Conservation (phyloP, 1,139 yeast genomes). For the Pichia sp. region DNA sequence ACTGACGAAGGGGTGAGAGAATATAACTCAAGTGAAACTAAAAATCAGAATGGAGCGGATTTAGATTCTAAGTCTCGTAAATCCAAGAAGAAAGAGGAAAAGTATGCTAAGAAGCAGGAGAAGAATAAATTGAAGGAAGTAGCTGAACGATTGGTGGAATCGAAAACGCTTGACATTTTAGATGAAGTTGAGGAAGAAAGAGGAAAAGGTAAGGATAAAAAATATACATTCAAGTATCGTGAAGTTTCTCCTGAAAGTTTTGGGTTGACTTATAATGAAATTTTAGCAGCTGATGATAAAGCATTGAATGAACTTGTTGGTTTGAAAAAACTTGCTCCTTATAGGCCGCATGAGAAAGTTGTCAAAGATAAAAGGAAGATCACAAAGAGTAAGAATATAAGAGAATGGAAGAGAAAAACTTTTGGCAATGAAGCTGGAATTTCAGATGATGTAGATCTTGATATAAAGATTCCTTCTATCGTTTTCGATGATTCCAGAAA, state of each 20-base stretch:
- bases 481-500: constrained; percentile 12
- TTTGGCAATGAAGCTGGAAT: constrained; percentile 58
- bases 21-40: constrained; percentile 22
- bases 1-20: constrained; percentile 24
- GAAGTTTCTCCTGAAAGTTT: constrained; percentile 93
- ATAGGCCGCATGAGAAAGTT: constrained; percentile 66
- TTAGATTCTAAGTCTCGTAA: constrained; percentile 24
- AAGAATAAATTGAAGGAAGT: constrained; percentile 53
- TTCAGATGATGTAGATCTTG: constrained; percentile 28
- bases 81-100: constrained; percentile 34
- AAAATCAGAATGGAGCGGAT: constrained; percentile 24
- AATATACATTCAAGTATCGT: constrained; percentile 68
- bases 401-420: constrained; percentile 85
- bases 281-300: constrained; percentile 80
- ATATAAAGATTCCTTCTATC: constrained; percentile 25
- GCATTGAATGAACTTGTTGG: constrained; percentile 80
- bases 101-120: constrained; percentile 40
- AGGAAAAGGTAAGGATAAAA: constrained; percentile 37
- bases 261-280: constrained; percentile 82
- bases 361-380: constrained; percentile 77
- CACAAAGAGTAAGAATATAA: constrained; percentile 71
- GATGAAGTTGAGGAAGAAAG: constrained; percentile 62
- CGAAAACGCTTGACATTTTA: constrained; percentile 40
- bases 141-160: constrained; percentile 67
- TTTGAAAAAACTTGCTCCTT: constrained; percentile 88